A percentile compares a stretch with the other conserved stretches of the same genome.
phyloP scores from a whole-genome alignment of 108 stramenopile genomes.

The Schizochytrium sp. region DNA sequence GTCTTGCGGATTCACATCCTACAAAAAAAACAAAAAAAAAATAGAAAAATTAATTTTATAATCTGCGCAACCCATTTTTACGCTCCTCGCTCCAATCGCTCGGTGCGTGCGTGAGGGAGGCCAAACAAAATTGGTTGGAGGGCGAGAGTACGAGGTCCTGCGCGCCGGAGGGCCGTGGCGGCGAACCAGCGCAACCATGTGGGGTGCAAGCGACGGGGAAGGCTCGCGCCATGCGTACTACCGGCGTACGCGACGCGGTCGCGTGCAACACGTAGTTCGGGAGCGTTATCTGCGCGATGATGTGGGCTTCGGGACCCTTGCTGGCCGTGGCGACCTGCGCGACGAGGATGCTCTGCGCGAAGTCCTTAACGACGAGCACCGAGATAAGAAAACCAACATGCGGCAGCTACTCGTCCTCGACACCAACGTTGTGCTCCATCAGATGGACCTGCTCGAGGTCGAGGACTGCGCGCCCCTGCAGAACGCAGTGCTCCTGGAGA shows the following conservation, averaged over 20 bases:
- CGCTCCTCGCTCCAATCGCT: no score
- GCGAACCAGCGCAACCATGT: not conserved
- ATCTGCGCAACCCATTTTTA: no score
- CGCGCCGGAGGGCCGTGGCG: no score
- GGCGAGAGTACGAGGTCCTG: no score
- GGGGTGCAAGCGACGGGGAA: not conserved
- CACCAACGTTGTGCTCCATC: constrained; percentile 52
- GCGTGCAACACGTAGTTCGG: constrained; percentile 26
- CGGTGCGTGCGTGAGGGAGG: no score
- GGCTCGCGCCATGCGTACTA: not conserved
- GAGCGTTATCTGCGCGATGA: constrained; percentile 49
- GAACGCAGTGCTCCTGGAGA: constrained; percentile 18
- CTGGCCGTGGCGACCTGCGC: not conserved
- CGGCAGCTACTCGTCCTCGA: constrained; percentile 37
- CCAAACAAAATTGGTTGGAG: no score
- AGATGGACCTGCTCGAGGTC: constrained; percentile 52
- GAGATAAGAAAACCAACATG: not conserved
- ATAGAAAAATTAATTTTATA: no score
- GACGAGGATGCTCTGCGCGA: not conserved
- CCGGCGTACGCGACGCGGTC: constrained; percentile 12
- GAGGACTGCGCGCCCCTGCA: not conserved
- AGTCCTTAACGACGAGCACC: not conserved
- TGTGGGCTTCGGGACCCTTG: constrained; percentile 31
- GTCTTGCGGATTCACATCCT: no score
- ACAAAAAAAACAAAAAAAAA: no score